A percentile compares a stretch with the other conserved stretches of the same genome.
phyloP scores from a whole-genome alignment of 78 protist genomes.

The Dictyostelium firmibasis region DNA sequence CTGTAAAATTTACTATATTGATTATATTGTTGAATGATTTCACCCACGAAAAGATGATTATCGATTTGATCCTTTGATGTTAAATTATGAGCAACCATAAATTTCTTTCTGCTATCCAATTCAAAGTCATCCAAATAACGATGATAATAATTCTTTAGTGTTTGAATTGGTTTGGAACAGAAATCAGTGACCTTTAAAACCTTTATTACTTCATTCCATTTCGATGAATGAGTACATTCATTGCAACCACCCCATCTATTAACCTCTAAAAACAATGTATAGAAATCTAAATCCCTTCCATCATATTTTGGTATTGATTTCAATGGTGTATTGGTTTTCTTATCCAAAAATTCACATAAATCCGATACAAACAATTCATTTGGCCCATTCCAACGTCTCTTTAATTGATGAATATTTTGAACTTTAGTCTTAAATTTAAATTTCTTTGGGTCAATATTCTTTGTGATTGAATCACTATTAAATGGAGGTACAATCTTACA shows the following conservation, averaged over 20 bases:
- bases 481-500: constrained; percentile 80
- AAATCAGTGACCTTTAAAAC: constrained; percentile 32
- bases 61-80: background rate
- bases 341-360: constrained; percentile 39
- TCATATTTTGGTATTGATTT: constrained; percentile 46
- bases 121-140: constrained; percentile 47
- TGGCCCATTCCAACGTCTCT: constrained; percentile 77
- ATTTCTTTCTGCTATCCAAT: background rate
- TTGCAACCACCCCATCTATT: constrained; percentile 53
- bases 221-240: background rate
- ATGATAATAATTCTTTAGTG: constrained; percentile 31
- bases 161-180: constrained; percentile 60
- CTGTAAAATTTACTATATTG: constrained; percentile 19
- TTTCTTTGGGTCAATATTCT: constrained; percentile 12
- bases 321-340: constrained; percentile 13
- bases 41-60: background rate
- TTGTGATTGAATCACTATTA: background rate
- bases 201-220: constrained; percentile 47
- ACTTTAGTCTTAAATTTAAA: constrained; percentile 78
- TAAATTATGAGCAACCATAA: background rate
- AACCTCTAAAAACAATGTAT: constrained; percentile 54
- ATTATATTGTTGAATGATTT: constrained; percentile 14
- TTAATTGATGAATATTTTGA: constrained; percentile 78
- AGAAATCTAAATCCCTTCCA: constrained; percentile 71
- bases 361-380: constrained; percentile 38